Evolutionary conservation across 352 stramenopile species (phyloP), one percentile per base, ranked within the genome.

Genomic region (Phytophthora ohioensis): DNA sequence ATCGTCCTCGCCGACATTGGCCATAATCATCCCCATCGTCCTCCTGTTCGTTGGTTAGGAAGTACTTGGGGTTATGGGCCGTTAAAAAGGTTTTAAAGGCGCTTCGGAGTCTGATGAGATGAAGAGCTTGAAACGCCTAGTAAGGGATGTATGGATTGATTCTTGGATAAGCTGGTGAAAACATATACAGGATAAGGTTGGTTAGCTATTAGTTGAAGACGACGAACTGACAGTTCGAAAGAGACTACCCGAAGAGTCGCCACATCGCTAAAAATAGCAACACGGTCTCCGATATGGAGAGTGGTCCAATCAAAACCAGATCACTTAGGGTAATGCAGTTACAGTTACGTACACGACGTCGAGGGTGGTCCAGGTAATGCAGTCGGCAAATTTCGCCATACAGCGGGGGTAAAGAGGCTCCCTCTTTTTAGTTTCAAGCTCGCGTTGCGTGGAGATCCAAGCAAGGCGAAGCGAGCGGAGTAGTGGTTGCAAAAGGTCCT

Each of bases 361-460:
- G 67, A 82, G 75, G 48, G 74, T 81, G 62, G 66, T 81, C 74
- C 74, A 81, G 35, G 74, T 81, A 56, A 81, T 72, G 57, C 59
- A 81, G 70, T 73, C 74, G 54, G 74, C 69, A 63, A 81, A 81
- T 67, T 81, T 81, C 66, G 74, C 74, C 74, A 81, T 81, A 64
- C 63, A 81, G 69, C 46, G 63, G 69, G 56, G 69, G 67, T 75
- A 48, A 35, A 39, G 43, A 75, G 49, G 42, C 61, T 71, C 55
- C 61, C 54, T 75, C 52, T 71, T 67, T 61, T 64, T 57, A 57
- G 45, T 66, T 67, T 64, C 39, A 32, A 56, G 43, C 56, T 71
- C 57, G 52, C 66, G 52, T 64, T 73, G 61, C 45, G 60, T 74
- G 38, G 61, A 30, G 54, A 68, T 13, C 49, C 58, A 65, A 60